A percentile compares a stretch with the other conserved stretches of the same genome.
Conservation (phyloP, 164 flowering plant species). For the Chimonanthus salicifolius region DNA sequence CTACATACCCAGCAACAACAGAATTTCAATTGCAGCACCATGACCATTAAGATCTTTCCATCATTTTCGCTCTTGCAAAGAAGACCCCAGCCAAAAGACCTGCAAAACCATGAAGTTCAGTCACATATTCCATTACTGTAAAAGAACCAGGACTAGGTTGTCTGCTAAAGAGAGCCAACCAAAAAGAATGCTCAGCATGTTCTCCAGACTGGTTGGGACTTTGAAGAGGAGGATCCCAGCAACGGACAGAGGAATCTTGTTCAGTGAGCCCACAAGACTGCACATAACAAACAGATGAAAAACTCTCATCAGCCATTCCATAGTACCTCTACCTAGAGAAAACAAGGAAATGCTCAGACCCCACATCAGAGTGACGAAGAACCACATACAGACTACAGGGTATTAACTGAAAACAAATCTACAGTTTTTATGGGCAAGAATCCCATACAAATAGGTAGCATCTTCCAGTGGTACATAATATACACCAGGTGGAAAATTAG, state of each 20-base stretch:
- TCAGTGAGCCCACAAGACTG: constrained; percentile 96
- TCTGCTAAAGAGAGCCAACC: constrained; percentile 38
- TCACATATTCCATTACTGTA: neutral
- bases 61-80: constrained; percentile 83
- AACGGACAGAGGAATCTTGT: constrained; percentile 90
- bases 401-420: no score
- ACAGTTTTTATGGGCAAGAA: no score
- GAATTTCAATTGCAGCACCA: neutral
- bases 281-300: constrained; percentile 3
- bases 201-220: constrained; percentile 92
- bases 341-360: neutral
- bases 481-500: no score
- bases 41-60: constrained; percentile 31
- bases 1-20: neutral
- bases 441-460: no score
- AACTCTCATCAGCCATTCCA: neutral
- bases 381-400: no score
- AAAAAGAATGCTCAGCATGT: constrained; percentile 82
- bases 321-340: constrained; percentile 2
- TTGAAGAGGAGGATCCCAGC: constrained; percentile 85
- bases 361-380: no score
- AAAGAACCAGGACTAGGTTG: neutral
- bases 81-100: constrained; percentile 92
- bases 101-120: constrained; percentile 17
- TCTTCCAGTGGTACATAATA: no score